Base-by-base conservation (phyloP, 2,329 filamentous ascomycete genomes). In the Pseudogymnoascus destructans region DNA sequence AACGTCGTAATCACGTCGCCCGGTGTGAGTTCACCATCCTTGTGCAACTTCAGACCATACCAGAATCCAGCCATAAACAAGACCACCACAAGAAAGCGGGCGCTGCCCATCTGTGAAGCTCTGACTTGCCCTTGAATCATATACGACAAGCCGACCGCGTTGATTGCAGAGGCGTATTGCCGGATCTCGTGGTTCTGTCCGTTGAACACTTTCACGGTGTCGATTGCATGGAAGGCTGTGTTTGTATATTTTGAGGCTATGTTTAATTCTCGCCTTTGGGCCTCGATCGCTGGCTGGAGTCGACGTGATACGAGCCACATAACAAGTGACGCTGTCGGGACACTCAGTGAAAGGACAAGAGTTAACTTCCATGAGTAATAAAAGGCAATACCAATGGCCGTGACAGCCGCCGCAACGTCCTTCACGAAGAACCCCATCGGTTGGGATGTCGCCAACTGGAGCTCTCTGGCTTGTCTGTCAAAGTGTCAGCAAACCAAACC, bases 51-150 rank as follows among this genome's bases (percentile, higher is more conserved):
- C 25, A 85, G 79, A 0, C 90, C 91, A 64, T 91, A 95, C 81
- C 88, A 95, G 66, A 97, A 96, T 0, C 90, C 91, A 59, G 90
- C 79, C 0, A 95, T 85, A 63, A 97, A 96, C 68, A 96, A 83
- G 1, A 76, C 77, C 3, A 89, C 79, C 27, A 86, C 83, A 73
- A 90, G 83, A 63, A 95, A 80, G 52, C 85, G 84, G 57, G 88
- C 77, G 54, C 86, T 79, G 0, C 84, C 84, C 66, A 87, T 82
- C 66, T 95, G 90, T 2, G 83, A 68, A 0, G 87, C 82, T 63
- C 83, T 87, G 13, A 81, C 77, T 49, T 80, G 76, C 0, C 86
- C 86, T 67, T 92, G 87, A 13, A 79, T 73, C 9, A 82, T 72
- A 63, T 89, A 95, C 57, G 79, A 77, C 1, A 69, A 70, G 19